Percentiles rank a stretch among this genome's conserved stretches.
phyloP scores from a whole-genome alignment of 2,329 filamentous ascomycete species.

The Oidium heveae region DNA sequence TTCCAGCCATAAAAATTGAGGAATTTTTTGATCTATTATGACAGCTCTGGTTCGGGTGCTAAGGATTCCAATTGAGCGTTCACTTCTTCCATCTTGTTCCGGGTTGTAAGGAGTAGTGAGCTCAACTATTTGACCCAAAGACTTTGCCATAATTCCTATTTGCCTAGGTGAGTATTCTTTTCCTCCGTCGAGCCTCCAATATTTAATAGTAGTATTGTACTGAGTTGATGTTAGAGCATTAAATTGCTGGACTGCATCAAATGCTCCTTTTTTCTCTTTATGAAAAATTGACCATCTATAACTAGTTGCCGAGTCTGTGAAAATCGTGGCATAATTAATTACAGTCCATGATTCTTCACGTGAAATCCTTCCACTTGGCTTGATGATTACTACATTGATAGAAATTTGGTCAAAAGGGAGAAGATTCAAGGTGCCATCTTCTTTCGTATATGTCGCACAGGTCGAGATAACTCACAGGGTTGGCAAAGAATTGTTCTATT shows the following conservation, averaged over 20 bases:
- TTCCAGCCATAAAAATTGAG: slow-evolving; percentile 1
- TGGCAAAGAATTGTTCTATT: neutral
- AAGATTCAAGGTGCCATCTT: neutral
- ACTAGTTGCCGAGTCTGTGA: neutral
- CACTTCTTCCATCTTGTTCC: neutral
- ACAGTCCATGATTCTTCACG: neutral
- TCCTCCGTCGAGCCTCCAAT: neutral
- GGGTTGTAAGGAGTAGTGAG: neutral
- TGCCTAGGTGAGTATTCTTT: neutral
- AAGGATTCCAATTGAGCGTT: neutral
- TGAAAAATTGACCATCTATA: neutral
- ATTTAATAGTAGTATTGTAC: neutral
- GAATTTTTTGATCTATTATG: neutral
- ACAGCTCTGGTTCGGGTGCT: neutral
- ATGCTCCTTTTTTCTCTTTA: neutral
- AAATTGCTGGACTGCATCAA: neutral
- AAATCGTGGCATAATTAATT: no score
- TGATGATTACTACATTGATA: neutral
- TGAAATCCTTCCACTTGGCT: neutral
- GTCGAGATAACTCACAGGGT: neutral
- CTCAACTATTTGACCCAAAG: neutral
- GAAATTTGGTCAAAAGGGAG: neutral
- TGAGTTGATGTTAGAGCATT: neutral
- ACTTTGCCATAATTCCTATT: neutral
- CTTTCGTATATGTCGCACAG: neutral